Percentiles rank a stretch among this genome's conserved stretches.
Conservation (phyloP, 306 rosid genomes). For the Prunus davidiana region DNA sequence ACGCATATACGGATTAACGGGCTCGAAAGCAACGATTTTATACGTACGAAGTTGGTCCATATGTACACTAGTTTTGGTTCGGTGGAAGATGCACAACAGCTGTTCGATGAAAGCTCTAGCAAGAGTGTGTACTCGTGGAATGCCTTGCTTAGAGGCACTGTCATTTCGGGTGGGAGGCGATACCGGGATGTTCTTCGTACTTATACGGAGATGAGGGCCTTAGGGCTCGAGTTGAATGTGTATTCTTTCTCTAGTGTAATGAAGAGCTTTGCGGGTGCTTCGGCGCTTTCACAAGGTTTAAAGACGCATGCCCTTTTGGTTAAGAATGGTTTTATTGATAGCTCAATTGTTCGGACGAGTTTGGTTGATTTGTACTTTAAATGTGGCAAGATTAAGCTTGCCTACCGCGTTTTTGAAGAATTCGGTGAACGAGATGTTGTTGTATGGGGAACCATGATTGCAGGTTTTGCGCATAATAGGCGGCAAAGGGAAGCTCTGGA, state of each 20-base stretch:
- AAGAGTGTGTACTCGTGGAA: constrained; percentile 65
- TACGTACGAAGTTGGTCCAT: constrained; percentile 48
- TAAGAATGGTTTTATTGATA: constrained; percentile 68
- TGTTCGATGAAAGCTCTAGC: constrained; percentile 48
- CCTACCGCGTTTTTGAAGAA: constrained; percentile 50
- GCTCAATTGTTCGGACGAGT: constrained; percentile 41
- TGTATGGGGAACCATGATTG: constrained; percentile 64
- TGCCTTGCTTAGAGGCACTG: constrained; percentile 74
- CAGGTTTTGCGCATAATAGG: constrained; percentile 51
- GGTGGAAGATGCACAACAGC: constrained; percentile 41
- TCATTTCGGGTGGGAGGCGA: constrained; percentile 50
- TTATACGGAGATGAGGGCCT: constrained; percentile 50
- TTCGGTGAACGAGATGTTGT: constrained; percentile 53
- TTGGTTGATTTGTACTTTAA: constrained; percentile 43
- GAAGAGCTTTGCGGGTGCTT: constrained; percentile 71
- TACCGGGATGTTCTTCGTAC: constrained; percentile 41
- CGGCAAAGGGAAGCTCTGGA: constrained; percentile 51
- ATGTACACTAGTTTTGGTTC: constrained; percentile 68
- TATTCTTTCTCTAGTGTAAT: constrained; percentile 66
- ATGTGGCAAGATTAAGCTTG: constrained; percentile 52
- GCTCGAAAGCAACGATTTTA: constrained; percentile 49
- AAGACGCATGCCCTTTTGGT: constrained; percentile 66
- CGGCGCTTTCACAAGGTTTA: constrained; percentile 62
- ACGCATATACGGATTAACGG: constrained; percentile 49
- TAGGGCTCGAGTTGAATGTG: constrained; percentile 73